Evolutionary conservation across 345 rosid genomes (phyloP).

Genomic region (Clausena lansium): DNA sequence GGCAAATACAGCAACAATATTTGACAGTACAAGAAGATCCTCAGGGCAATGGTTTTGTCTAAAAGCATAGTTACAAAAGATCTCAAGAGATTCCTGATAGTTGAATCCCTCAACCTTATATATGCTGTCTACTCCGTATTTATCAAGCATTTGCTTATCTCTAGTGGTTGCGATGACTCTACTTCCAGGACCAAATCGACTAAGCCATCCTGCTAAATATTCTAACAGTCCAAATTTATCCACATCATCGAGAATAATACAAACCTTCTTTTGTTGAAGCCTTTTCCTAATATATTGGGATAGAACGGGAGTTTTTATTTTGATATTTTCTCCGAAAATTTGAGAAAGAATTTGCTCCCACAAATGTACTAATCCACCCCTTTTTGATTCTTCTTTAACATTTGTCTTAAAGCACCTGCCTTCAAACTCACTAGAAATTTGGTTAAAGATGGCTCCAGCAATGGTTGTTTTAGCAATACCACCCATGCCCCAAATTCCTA

Average conservation of each 20-base stretch:
- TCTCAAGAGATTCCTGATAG: slow-evolving; percentile 12
- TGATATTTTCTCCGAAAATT: neutral
- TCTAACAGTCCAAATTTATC: neutral
- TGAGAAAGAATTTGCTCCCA: neutral
- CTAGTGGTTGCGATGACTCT: slow-evolving; percentile 6
- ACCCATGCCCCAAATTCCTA: neutral
- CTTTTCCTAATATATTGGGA: neutral
- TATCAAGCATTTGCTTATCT: slow-evolving; percentile 7
- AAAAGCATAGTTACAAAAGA: slow-evolving; percentile 3
- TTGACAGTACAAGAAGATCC: neutral
- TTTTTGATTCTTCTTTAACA: neutral
- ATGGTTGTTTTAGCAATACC: neutral
- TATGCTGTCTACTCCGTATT: neutral
- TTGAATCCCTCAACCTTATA: slow-evolving; percentile 7
- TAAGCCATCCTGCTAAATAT: neutral
- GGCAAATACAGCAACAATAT: neutral
- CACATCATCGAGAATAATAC: slow-evolving; percentile 1
- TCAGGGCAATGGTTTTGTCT: neutral
- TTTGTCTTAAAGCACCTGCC: neutral
- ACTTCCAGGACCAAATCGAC: slow-evolving; percentile 7
- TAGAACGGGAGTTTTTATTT: neutral
- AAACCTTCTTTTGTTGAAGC: neutral
- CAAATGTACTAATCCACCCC: neutral
- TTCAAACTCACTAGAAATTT: neutral
- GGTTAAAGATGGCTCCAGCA: neutral